phyloP scores from a whole-genome alignment of 768 basidiomycete species.

The Favolaschia claudopus region DNA sequence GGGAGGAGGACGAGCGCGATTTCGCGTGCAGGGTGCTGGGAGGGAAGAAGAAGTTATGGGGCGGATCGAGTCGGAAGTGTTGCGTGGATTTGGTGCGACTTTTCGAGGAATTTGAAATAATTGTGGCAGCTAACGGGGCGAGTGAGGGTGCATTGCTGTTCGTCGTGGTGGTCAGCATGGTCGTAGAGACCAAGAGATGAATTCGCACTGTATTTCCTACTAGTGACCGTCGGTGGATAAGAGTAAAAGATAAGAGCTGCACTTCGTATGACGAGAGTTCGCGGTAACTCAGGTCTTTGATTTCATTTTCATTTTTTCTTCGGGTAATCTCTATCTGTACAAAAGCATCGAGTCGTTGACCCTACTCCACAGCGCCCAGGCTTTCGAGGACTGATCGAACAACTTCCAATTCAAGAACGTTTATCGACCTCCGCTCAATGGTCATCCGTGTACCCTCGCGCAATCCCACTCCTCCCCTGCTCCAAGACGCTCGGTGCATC shows the following conservation, averaged over 20 bases:
- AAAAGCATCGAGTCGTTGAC: too few species aligned
- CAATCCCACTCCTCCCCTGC: conserved; percentile 90
- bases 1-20: conserved; percentile 26
- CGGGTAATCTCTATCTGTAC: too few species aligned
- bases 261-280: too few species aligned
- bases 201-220: not conserved
- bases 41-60: conserved; percentile 32
- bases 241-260: conserved; percentile 3
- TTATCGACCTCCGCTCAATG: conserved; percentile 28
- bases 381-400: too few species aligned
- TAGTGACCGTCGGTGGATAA: conserved; percentile 14
- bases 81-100: conserved; percentile 18
- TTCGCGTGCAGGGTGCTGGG: conserved; percentile 35
- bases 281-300: too few species aligned
- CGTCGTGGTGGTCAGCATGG: conserved; percentile 10
- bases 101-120: conserved; percentile 3
- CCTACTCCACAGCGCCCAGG: too few species aligned
- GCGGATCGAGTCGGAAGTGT: conserved; percentile 13
- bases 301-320: too few species aligned
- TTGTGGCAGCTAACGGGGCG: conserved; percentile 17
- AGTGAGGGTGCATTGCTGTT: conserved; percentile 20
- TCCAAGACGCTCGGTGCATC: conserved; percentile 85
- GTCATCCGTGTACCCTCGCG: conserved; percentile 82
- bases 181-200: not conserved
- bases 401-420: too few species aligned